These are phyloP conservation scores for Gaeumannomyces sp. DNA, from an alignment of 2,329 filamentous ascomycete genomes.

Conservation along the genomic window DNA sequence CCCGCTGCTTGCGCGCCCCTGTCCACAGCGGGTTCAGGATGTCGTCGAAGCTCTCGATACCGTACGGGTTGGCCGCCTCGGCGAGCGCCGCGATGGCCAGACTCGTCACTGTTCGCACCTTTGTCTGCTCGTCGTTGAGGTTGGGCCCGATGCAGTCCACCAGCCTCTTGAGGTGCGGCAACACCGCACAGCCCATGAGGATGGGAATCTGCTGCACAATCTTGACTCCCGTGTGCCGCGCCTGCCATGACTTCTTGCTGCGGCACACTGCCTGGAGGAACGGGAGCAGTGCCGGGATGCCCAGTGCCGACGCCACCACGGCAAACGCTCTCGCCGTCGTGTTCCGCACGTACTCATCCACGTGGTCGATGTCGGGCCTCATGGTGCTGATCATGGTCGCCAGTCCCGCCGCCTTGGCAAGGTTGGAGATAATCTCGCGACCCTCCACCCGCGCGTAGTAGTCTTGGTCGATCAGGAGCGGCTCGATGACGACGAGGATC, in stretches of 20 bases:
- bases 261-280: conserved; percentile 94
- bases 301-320: conserved; percentile 91
- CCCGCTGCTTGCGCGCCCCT: conserved; percentile 89
- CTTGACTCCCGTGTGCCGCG: conserved; percentile 95
- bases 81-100: conserved; percentile 91
- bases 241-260: conserved; percentile 99
- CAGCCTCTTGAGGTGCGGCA: conserved; percentile 90
- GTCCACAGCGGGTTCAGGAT: conserved; percentile 98
- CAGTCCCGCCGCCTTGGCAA: conserved; percentile 91
- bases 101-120: conserved; percentile 93
- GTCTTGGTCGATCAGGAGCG: conserved; percentile 97
- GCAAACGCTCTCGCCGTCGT: conserved; percentile 96
- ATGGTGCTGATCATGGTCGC: conserved; percentile 99
- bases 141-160: conserved; percentile 96
- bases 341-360: conserved; percentile 97
- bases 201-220: conserved; percentile 99
- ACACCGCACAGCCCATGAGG: conserved; percentile 92
- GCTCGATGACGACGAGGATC: conserved; percentile 97
- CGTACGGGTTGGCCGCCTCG: conserved; percentile 94
- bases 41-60: conserved; percentile 98
- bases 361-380: conserved; percentile 97
- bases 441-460: conserved; percentile 98
- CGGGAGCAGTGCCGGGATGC: conserved; percentile 88
- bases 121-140: conserved; percentile 94
- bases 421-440: conserved; percentile 96